Evolutionary conservation across 2,329 filamentous ascomycete species (phyloP).

Genomic region (Fusarium buharicum): DNA sequence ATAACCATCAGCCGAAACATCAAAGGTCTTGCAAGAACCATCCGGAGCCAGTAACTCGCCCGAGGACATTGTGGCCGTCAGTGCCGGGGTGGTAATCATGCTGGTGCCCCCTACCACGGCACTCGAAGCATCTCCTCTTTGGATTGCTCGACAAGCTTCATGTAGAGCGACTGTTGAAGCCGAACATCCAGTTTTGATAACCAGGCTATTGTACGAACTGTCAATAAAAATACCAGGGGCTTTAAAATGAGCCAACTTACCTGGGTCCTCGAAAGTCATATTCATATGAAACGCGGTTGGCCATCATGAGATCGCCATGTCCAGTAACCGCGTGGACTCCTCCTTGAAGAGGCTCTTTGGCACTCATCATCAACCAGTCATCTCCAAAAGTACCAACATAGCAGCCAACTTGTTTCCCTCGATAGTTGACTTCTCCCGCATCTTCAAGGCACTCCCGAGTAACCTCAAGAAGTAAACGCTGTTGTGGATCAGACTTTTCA

Average conservation of each 20-base stretch:
- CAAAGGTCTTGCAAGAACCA: conserved; percentile 46
- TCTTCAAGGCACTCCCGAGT: conserved; percentile 5
- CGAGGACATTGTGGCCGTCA: conserved; percentile 4
- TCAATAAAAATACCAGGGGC: not conserved
- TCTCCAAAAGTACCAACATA: conserved; percentile 13
- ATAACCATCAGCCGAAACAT: conserved; percentile 6
- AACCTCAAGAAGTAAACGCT: conserved; percentile 2
- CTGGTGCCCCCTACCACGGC: conserved; percentile 4
- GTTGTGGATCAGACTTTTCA: conserved; percentile 6
- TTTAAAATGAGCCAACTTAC: not conserved
- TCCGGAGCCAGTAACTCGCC: conserved; percentile 51
- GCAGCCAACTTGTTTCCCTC: conserved; percentile 6
- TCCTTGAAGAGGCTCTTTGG: not conserved
- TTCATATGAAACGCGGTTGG: conserved; percentile 13
- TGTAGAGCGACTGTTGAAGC: conserved; percentile 18
- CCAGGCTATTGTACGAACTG: not conserved
- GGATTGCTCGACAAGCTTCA: conserved; percentile 21
- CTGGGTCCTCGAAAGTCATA: conserved; percentile 14
- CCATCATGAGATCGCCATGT: conserved; percentile 7
- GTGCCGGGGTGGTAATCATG: conserved; percentile 3
- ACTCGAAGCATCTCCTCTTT: conserved; percentile 1
- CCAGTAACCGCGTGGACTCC: conserved; percentile 1
- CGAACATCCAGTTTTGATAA: conserved; percentile 8
- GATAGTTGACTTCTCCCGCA: not conserved
- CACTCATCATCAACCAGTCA: conserved; percentile 6